Base-by-base conservation (phyloP, 208 protist species). In the Trypanosoma congolense region DNA sequence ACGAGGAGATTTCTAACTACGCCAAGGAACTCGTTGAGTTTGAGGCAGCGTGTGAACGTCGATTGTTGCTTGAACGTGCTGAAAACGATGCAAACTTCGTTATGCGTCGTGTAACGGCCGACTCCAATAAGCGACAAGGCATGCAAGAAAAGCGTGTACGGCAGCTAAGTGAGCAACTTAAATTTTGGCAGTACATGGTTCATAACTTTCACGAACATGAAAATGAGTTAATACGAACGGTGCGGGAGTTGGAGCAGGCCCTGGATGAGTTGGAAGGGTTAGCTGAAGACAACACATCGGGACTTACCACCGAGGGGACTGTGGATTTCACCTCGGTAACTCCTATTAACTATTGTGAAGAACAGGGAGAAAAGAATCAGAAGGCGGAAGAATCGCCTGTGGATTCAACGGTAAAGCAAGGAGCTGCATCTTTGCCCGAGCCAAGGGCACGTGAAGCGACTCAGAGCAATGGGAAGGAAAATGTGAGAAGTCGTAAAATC, bases 181-280 rank as follows among this genome's bases (percentile, higher is more conserved):
- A 94, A 55, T 94, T 94, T 43, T 94, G 87, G 84, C 87, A 94
- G 65, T 94, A 94, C 68, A 91, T 94, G 83, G 87, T 94, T 21
- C 87, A 92, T 58, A 91, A 94, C 73, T 94, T 94, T 53, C 87
- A 94, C 66, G 87, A 94, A 59, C 87, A 94, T 61, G 83, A 94
- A 70, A 83, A 92, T 46, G 73, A 94, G 65, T 67, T 94, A 56
- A 44, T 78, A 54, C 76, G 77, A 25, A 87, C 86, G 12, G 83
- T 90, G 22, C 63, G 62, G 24, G 78, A 86, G 65, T 68, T 94
- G 44, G 74, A 81, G 53, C 46, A 44, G 3, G 73, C 80, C 18
- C 57, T 91, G 18, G 81, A 94, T 55, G 87, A 91, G 67, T 58
- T 94, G 41, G 83, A 94, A 21, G 87, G 87, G 2, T 64, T 87